Base-by-base conservation (phyloP, 495 filamentous ascomycete species). In the Penicillium riverlandense region DNA sequence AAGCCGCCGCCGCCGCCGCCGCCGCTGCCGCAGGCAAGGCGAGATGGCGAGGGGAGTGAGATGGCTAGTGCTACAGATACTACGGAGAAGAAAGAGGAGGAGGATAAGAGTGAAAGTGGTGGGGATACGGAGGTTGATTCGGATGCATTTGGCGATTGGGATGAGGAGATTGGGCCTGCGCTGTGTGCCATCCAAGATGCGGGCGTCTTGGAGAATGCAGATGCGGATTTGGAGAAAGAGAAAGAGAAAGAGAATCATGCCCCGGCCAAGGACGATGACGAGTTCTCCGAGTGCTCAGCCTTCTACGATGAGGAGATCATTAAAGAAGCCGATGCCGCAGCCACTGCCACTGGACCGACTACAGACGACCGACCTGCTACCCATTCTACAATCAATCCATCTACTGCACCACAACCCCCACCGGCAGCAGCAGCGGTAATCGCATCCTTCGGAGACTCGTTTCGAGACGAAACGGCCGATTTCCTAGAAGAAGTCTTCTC, bases 211-310 rank as follows among this genome's bases (percentile, higher is more conserved):
- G 29, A 49, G 13, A 40, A 49, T 32, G 38, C 48, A 36, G 45
- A 55, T 35, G 48, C 47, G 22, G 45, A 44, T 30, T 43, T 58
- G 37, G 48, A 46, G 14, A 31, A 34, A 10, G 10, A 34, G 4
- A 6, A 34, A 34, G 32, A 34, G 15, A 16, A 16, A 34, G 10
- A 10, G n/a, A 34, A 11, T 9, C 31, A n/a, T 34, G 32, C 3
- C 32, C 11, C 29, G 8, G 39, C 6, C 10, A 36, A 44, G 8
- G 62, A 70, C 8, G 54, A 59, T 2, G 66, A 70, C 37, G 64
- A 70, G 36, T 70, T 70, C 44, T 67, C 67, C 2, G 65, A 68
- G 32, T 70, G 63, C 40, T 70, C 67, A 11, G 57, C 53, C 28
- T 70, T 70, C 41, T 40, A 66, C 44, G 57, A 70, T 35, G 59